phyloP scores from a whole-genome alignment of 1,284 basidiomycete genomes.

The Pterulicium gracile region DNA sequence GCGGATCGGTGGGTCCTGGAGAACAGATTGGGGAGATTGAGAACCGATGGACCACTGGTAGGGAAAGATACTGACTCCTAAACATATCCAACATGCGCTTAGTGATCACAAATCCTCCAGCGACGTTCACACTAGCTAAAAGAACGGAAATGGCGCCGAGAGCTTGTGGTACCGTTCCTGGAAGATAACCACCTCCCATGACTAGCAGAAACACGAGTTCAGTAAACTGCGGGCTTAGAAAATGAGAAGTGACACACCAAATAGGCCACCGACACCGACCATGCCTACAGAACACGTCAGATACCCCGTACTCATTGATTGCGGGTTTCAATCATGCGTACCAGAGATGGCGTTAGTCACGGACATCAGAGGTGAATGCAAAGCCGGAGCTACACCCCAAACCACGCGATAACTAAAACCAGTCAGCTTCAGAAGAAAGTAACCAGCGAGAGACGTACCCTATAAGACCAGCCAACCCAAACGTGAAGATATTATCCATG shows the following conservation, averaged over 20 bases:
- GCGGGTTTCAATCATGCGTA: too few relatives aligned
- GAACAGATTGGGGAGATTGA: slow-evolving; percentile 1
- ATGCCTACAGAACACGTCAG: slow-evolving; percentile 25
- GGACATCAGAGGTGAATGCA: slow-evolving; percentile 80
- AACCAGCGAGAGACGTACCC: slow-evolving; percentile 41
- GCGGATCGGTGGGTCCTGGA: slow-evolving; percentile 63
- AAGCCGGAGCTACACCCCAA: slow-evolving; percentile 77
- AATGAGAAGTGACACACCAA: slow-evolving; percentile 21
- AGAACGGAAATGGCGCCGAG: slow-evolving; percentile 74
- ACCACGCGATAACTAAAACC: slow-evolving; percentile 43
- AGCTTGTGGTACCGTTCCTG: slow-evolving; percentile 66
- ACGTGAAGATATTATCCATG: slow-evolving; percentile 80
- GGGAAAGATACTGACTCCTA: slow-evolving; percentile 41
- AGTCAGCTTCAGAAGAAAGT: neutral
- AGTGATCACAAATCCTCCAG: slow-evolving; percentile 75
- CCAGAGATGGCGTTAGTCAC: slow-evolving; percentile 77
- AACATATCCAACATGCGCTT: slow-evolving; percentile 69
- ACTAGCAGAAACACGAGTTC: slow-evolving; percentile 17
- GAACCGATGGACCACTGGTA: neutral
- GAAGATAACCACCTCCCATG: slow-evolving; percentile 81
- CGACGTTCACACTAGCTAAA: slow-evolving; percentile 75
- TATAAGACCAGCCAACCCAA: slow-evolving; percentile 72
- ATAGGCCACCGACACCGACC: slow-evolving; percentile 78
- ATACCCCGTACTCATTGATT: neutral
- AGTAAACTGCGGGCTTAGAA: neutral